Base-by-base conservation (phyloP, 75 land plant genomes). In the Picea glauca region DNA sequence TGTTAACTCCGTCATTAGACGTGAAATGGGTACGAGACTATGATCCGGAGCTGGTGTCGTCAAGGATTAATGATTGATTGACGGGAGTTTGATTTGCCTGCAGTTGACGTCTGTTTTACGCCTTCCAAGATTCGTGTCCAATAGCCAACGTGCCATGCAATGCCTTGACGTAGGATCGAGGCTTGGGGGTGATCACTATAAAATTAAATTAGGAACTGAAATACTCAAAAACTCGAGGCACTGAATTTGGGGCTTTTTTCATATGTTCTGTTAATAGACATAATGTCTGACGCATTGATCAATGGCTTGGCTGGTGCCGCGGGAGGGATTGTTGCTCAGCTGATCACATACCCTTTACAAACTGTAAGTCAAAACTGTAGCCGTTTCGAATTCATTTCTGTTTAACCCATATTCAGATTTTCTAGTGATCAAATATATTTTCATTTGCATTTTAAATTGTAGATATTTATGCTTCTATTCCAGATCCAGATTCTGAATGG, bases 341-440 rank as follows among this genome's bases (percentile, higher is more conserved):
- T 91, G 80, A 75, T 91, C 86, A 91, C 91, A 8, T 91, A 91
- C 78, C 93, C 93, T 21, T 87, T 91, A 23, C 93, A 91, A 85
- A 91, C 87, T 5, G 93, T 89, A 78, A 50, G 76, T 67, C 46
- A 38, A 15, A 35, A 35, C 14, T 67, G 3, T 67, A 67, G 43
- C 43, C 15, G 17, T 33, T 67, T 35, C 7, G 3, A 15, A 5
- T 33, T 67, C 8, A 15, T 67, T 4, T 67, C 20, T 35, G 38
- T 67, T 14, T 43, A 4, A 33, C 72, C 13, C 26, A 31, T 67
- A 18, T 67, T 67, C 46, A 11, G 18, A 33, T 67, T 17, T 33
- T 67, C 5, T 38, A 43, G 7, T 67, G 38, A 33, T 13, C n/a
- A 67, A 38, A 1, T 6, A 67, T 67, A 67, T 35, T 67, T 18